phyloP scores from a whole-genome alignment of 2,329 filamentous ascomycete species.

The Corynespora cassiicola region DNA sequence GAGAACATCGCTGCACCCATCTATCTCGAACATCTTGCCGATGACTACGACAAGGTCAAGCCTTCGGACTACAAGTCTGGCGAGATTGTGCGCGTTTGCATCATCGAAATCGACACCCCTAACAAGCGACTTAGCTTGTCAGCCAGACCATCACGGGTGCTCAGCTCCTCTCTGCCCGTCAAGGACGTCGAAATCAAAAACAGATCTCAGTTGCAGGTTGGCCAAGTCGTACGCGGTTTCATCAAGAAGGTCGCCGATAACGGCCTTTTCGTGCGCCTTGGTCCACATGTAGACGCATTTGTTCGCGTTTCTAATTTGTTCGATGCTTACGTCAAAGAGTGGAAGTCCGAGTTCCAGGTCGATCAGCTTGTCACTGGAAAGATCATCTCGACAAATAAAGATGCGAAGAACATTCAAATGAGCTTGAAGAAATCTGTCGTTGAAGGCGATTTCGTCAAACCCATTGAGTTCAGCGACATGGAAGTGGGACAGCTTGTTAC shows the following conservation, averaged over 20 bases:
- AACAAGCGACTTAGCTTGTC: constrained; percentile 89
- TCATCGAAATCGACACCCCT: constrained; percentile 77
- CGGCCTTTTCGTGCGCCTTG: constrained; percentile 85
- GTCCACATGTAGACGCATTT: constrained; percentile 80
- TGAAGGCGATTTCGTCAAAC: constrained; percentile 77
- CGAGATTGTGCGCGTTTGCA: constrained; percentile 85
- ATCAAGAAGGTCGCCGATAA: constrained; percentile 89
- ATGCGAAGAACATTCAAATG: constrained; percentile 77
- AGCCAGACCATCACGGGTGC: constrained; percentile 82
- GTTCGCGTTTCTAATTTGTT: constrained; percentile 89
- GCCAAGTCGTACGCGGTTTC: constrained; percentile 87
- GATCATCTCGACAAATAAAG: constrained; percentile 73
- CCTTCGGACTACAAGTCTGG: constrained; percentile 79
- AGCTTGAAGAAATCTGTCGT: constrained; percentile 86
- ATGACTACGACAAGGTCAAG: constrained; percentile 84
- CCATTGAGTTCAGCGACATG: constrained; percentile 77
- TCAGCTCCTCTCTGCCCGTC: constrained; percentile 83
- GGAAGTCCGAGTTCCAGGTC: constrained; percentile 86
- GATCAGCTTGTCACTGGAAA: constrained; percentile 92
- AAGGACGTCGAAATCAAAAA: constrained; percentile 80
- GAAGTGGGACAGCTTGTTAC: constrained; percentile 82
- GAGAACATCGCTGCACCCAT: constrained; percentile 81
- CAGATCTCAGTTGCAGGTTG: constrained; percentile 73
- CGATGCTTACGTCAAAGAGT: constrained; percentile 91
- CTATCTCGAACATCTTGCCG: constrained; percentile 80